A percentile compares a stretch with the other conserved stretches of the same genome.
These are phyloP conservation scores for Pseudocercospora vitis DNA, from an alignment of 2,329 filamentous ascomycete genomes.

Conservation along the genomic window DNA sequence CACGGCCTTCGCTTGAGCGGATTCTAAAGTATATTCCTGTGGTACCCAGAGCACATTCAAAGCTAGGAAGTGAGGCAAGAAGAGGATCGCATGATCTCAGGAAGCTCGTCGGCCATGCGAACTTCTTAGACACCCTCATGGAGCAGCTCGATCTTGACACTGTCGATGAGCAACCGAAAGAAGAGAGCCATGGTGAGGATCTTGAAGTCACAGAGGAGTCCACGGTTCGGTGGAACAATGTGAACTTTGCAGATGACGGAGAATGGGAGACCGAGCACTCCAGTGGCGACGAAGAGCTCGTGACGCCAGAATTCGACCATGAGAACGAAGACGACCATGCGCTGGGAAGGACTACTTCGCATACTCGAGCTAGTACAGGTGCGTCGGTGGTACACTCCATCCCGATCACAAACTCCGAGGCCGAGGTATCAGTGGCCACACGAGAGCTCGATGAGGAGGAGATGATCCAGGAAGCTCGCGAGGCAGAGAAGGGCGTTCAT, in stretches of 20 bases:
- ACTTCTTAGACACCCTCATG: slow-evolving; percentile 6
- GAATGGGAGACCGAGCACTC: slow-evolving; percentile 8
- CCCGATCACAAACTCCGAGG: neutral
- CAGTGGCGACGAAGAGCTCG: slow-evolving; percentile 3
- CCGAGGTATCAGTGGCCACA: slow-evolving; percentile 2
- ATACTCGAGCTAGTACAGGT: slow-evolving; percentile 1
- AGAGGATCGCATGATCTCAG: slow-evolving; percentile 2
- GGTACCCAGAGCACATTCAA: slow-evolving; percentile 5
- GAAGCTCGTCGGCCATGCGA: slow-evolving; percentile 1
- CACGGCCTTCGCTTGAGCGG: neutral
- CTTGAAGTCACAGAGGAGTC: neutral
- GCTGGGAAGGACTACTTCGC: neutral
- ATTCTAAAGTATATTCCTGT: slow-evolving; percentile 6
- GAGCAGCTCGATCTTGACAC: slow-evolving; percentile 4
- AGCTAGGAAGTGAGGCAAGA: slow-evolving; percentile 7
- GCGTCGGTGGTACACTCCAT: neutral
- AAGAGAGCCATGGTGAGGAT: neutral
- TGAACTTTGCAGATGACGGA: neutral
- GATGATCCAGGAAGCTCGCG: neutral
- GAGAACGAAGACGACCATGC: slow-evolving; percentile 6
- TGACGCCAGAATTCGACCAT: slow-evolving; percentile 1
- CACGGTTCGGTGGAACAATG: neutral
- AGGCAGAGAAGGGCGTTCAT: neutral
- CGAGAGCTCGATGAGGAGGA: slow-evolving; percentile 6
- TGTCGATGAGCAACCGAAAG: slow-evolving; percentile 1